Base-by-base conservation (phyloP, 2,329 filamentous ascomycete species). In the Bretziella fagacearum region DNA sequence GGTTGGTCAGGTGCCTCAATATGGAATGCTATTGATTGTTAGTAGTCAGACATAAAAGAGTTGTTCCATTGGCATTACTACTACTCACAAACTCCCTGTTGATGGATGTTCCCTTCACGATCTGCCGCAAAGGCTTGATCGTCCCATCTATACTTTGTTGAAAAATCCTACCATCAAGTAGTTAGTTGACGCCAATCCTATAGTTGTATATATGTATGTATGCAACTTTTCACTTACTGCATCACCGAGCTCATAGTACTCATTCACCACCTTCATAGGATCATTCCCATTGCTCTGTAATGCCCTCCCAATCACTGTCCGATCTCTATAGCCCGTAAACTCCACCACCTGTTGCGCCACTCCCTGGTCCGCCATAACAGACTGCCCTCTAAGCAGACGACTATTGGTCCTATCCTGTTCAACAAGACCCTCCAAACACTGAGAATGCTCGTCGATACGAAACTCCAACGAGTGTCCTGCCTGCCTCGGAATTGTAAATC, bases 81-180 rank as follows among this genome's bases (percentile, higher is more conserved):
- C n/a, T n/a, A n/a, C n/a, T n/a, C n/a, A n/a, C n/a, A n/a, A n/a
- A n/a, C n/a, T n/a, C n/a, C n/a, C n/a, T n/a, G n/a, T n/a, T n/a
- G n/a, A n/a, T n/a, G n/a, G 22, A 37, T 13, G 37, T 44, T 8
- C 39, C 71, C 71, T 44, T 78, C 71, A 46, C 72, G 64, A 53
- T 69, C 70, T 32, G 65, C 66, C 3, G 58, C 58, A 51, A 76
- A 79, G 36, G 66, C 63, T 25, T 57, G 60, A 46, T 79, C 73
- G 51, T 76, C 67, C 73, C 73, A 79, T 23, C 59, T 59, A 53
- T 74, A 73, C 56, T 69, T 64, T 45, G 59, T 57, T 36, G 59
- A 62, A 50, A 71, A 71, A 66, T 70, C 50, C n/a, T n/a, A n/a
- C n/a, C n/a, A n/a, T n/a, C n/a, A n/a, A n/a, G n/a, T n/a, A n/a